These are phyloP conservation scores for Cryoendolithus antarcticus DNA, from an alignment of 2,329 filamentous ascomycete species.

Conservation along the genomic window DNA sequence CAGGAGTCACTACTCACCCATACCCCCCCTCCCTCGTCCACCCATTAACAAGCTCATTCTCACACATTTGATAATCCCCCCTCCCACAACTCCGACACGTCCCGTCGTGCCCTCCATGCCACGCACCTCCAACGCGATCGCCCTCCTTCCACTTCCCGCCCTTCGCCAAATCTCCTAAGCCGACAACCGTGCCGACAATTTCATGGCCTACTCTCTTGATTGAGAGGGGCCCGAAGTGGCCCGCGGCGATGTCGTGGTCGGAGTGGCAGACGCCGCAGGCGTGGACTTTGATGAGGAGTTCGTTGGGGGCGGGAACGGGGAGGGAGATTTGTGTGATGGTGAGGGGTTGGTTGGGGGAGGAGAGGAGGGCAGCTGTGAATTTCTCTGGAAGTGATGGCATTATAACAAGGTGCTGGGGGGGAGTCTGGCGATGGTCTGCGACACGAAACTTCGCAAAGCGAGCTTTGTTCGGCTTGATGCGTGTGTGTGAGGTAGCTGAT, in stretches of 20 bases:
- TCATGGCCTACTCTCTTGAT: constrained; percentile 47
- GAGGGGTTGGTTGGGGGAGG: constrained; percentile 40
- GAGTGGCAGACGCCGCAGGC: constrained; percentile 62
- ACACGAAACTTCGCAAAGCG: too few relatives aligned
- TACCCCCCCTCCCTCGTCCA: constrained; percentile 54
- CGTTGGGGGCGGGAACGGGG: constrained; percentile 40
- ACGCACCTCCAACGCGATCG: constrained; percentile 54
- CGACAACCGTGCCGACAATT: constrained; percentile 52
- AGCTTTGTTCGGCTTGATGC: too few relatives aligned
- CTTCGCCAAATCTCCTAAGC: constrained; percentile 37
- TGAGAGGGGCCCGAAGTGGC: constrained; percentile 38
- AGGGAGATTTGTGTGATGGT: constrained; percentile 49
- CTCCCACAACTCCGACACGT: constrained; percentile 51
- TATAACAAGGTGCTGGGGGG: too few relatives aligned
- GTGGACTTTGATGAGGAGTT: constrained; percentile 58
- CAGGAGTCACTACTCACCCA: constrained; percentile 2
- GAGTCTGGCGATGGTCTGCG: too few relatives aligned
- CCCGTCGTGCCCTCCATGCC: constrained; percentile 56
- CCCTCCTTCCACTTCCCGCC: constrained; percentile 46
- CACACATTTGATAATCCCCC: constrained; percentile 57
- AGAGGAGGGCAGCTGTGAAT: constrained; percentile 54
- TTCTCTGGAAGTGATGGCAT: constrained; percentile 39
- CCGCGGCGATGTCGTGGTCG: constrained; percentile 39
- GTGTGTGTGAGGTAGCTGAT: too few relatives aligned
- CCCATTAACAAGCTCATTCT: constrained; percentile 51